A percentile compares a stretch with the other conserved stretches of the same genome.
Evolutionary conservation across 352 stramenopile species (phyloP).

Genomic region (Pythium vanterpoolii): DNA sequence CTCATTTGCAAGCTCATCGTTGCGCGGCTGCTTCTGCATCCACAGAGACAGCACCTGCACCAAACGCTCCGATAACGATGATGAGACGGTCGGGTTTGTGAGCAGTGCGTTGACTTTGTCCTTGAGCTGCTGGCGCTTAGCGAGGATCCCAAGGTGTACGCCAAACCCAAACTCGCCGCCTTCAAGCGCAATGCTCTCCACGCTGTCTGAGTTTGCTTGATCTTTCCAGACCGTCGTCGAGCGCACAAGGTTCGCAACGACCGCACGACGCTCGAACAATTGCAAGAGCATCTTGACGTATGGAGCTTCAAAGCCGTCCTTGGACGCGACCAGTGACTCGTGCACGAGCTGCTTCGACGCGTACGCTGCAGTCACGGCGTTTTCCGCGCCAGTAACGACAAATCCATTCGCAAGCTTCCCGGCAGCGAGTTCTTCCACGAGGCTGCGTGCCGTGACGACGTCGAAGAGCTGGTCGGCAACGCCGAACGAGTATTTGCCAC

Average conservation of each 20-base stretch:
- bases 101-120: slow-evolving; percentile 56
- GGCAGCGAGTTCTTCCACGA: slow-evolving; percentile 63
- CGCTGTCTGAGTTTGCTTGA: slow-evolving; percentile 29
- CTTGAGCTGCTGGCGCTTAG: slow-evolving; percentile 67
- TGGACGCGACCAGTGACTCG: slow-evolving; percentile 45
- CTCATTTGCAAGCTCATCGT: slow-evolving; percentile 59
- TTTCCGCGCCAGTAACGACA: slow-evolving; percentile 34
- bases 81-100: slow-evolving; percentile 20
- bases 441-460: slow-evolving; percentile 70
- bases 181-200: slow-evolving; percentile 41
- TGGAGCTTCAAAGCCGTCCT: slow-evolving; percentile 59
- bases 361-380: slow-evolving; percentile 23
- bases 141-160: slow-evolving; percentile 61
- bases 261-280: slow-evolving; percentile 64
- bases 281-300: slow-evolving; percentile 82
- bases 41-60: slow-evolving; percentile 46
- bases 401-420: slow-evolving; percentile 74
- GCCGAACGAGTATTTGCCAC: slow-evolving; percentile 79
- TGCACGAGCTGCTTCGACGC: slow-evolving; percentile 46
- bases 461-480: slow-evolving; percentile 72
- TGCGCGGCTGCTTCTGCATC: slow-evolving; percentile 46
- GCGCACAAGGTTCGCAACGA: slow-evolving; percentile 70
- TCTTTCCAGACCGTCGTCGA: slow-evolving; percentile 69
- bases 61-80: slow-evolving; percentile 42
- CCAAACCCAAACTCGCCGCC: slow-evolving; percentile 76